Evolutionary conservation across 2,329 filamentous ascomycete species (phyloP), one percentile per base, ranked within the genome.

Genomic region (Fusarium oxysporum): DNA sequence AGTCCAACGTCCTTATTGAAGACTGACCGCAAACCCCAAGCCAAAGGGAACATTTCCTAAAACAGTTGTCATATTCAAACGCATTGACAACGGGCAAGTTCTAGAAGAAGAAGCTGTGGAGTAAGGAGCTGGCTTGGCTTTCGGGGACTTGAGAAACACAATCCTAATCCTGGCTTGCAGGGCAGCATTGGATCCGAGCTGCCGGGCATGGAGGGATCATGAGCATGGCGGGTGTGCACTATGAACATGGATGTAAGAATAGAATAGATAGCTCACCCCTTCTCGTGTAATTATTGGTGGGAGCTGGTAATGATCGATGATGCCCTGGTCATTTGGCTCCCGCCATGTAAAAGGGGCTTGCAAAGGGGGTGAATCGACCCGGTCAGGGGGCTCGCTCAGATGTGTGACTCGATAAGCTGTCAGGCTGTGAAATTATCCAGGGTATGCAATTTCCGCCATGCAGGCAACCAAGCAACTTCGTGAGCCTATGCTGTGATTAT

Each of bases 381-480:
- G 62, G 72, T 61, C 56, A 56, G 58, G 61, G 58, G 53, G 35
- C 23, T 41, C 32, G 48, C 50, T 63, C 30, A 64, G 38, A 55
- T 51, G 25, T 43, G 66, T 65, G 71, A 65, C 68, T 73, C 62
- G 64, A 67, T 43, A 57, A 53, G 59, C 43, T 38, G 33, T 53
- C 48, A 37, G n/a, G 48, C 33, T 68, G 60, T 63, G 65, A 75
- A 65, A 76, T 76, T 74, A 66, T 76, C 58, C 61, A 69, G 71
- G 65, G 56, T 55, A 45, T 66, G 73, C 65, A 77, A 77, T 77
- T 62, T 77, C 73, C 71, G 73, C 40, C 44, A 23, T 71, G 59
- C 62, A 73, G 62, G 71, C 75, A 53, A 43, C 65, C 51, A 53
- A 57, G 44, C 57, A 62, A 35, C 41, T 33, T 35, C 47, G 56